These are phyloP conservation scores for Penicillium daleae DNA, from an alignment of 495 filamentous ascomycete genomes.

Conservation along the genomic window DNA sequence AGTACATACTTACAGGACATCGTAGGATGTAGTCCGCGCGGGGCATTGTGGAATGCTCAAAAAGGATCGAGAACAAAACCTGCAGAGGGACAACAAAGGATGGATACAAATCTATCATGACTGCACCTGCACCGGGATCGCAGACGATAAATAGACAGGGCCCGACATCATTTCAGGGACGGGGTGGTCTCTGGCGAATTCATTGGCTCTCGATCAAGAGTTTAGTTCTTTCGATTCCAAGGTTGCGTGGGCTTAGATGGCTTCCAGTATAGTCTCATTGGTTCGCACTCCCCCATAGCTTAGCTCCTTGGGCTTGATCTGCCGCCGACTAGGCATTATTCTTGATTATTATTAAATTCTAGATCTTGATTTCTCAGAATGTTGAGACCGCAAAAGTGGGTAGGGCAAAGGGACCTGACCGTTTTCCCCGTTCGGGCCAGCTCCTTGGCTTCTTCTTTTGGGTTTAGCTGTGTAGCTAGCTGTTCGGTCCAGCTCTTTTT, in stretches of 20 bases:
- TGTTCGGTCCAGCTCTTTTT: neutral
- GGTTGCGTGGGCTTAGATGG: constrained; percentile 1
- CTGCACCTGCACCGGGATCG: neutral
- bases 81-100: no score
- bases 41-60: no score
- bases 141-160: neutral
- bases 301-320: neutral
- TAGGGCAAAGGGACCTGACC: neutral
- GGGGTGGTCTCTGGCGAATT: neutral
- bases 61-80: no score
- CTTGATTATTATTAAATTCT: neutral
- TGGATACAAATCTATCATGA: no score
- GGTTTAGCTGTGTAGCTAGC: neutral
- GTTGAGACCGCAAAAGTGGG: neutral
- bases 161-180: neutral
- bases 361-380: neutral
- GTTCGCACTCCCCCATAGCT: neutral
- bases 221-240: neutral
- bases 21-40: neutral
- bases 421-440: constrained; percentile 3
- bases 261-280: neutral
- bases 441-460: neutral
- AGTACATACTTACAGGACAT: no score
- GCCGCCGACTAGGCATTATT: neutral
- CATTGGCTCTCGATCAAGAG: neutral